Evolutionary conservation across 768 basidiomycete species (phyloP).

Genomic region (Myochromella boudieri): DNA sequence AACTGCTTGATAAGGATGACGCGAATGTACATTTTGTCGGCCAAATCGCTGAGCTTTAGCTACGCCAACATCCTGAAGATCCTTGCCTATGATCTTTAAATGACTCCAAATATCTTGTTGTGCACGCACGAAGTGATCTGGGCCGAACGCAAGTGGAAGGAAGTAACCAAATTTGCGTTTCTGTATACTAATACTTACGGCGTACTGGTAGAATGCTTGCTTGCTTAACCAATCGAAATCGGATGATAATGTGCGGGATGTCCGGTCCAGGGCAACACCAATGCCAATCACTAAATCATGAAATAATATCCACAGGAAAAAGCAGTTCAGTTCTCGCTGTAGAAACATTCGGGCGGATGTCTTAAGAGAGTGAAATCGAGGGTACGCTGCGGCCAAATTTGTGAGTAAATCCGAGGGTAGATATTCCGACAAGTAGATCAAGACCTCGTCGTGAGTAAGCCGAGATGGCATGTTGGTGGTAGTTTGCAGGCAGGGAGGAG

Average conservation of each 20-base stretch:
- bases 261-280: constrained; percentile 30
- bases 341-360: constrained; percentile 31
- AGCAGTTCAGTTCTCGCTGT: constrained; percentile 40
- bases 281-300: constrained; percentile 37
- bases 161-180: constrained; percentile 37
- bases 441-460: constrained; percentile 35
- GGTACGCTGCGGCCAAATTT: constrained; percentile 33
- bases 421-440: constrained; percentile 26
- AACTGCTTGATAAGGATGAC: constrained; percentile 26
- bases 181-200: constrained; percentile 35
- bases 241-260: constrained; percentile 32
- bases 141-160: constrained; percentile 42
- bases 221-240: constrained; percentile 45
- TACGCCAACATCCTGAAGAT: constrained; percentile 26
- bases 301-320: constrained; percentile 38
- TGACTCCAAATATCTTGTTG: constrained; percentile 30
- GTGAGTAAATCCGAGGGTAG: constrained; percentile 37
- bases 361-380: constrained; percentile 31
- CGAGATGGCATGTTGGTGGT: constrained; percentile 29
- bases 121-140: constrained; percentile 33
- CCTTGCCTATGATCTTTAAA: constrained; percentile 27
- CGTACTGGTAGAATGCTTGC: constrained; percentile 33
- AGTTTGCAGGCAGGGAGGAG: constrained; percentile 3
- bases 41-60: background rate
- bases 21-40: constrained; percentile 12